Conservation (phyloP, 2,329 filamentous ascomycete genomes). For the Escovopsis sp. region DNA sequence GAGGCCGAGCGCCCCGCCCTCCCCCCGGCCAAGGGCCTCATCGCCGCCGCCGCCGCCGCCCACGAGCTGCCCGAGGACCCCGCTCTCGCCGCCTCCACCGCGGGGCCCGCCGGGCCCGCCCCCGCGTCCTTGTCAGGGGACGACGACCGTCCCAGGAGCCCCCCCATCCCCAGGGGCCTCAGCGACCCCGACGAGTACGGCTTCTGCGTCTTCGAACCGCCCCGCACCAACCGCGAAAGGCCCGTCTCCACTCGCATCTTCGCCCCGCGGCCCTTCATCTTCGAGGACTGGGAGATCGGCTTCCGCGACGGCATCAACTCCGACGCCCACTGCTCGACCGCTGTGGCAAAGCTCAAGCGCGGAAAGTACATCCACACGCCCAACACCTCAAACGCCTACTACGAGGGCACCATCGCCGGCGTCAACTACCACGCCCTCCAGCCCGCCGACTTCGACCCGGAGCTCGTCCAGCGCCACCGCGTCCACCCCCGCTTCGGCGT, state of each 20-base stretch:
- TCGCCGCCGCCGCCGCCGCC: constrained; percentile 24
- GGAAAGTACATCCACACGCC: constrained; percentile 40
- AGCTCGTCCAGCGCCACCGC: constrained; percentile 31
- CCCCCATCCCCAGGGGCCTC: constrained; percentile 23
- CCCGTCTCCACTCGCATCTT: constrained; percentile 40
- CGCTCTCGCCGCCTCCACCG: constrained; percentile 21
- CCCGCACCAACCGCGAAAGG: constrained; percentile 27
- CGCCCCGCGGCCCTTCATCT: constrained; percentile 30
- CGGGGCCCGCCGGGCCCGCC: constrained; percentile 22
- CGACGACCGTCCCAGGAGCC: constrained; percentile 22
- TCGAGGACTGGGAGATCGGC: constrained; percentile 40
- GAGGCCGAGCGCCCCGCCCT: constrained; percentile 15
- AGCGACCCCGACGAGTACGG: constrained; percentile 37
- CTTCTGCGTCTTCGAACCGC: constrained; percentile 28
- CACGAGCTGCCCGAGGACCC: constrained; percentile 20
- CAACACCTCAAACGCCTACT: constrained; percentile 37
- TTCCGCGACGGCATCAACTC: constrained; percentile 45
- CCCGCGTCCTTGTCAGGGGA: no score
- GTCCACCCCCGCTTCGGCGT: constrained; percentile 41
- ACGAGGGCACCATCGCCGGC: constrained; percentile 37
- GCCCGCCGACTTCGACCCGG: constrained; percentile 36
- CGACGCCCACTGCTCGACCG: constrained; percentile 31
- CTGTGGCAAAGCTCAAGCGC: constrained; percentile 32
- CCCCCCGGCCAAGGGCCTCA: constrained; percentile 23
- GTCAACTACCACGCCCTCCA: constrained; percentile 36